Percentiles rank a stretch among this genome's conserved stretches.
These are phyloP conservation scores for Pseudocercospora fuligena DNA, from an alignment of 2,329 filamentous ascomycete genomes.

Conservation along the genomic window DNA sequence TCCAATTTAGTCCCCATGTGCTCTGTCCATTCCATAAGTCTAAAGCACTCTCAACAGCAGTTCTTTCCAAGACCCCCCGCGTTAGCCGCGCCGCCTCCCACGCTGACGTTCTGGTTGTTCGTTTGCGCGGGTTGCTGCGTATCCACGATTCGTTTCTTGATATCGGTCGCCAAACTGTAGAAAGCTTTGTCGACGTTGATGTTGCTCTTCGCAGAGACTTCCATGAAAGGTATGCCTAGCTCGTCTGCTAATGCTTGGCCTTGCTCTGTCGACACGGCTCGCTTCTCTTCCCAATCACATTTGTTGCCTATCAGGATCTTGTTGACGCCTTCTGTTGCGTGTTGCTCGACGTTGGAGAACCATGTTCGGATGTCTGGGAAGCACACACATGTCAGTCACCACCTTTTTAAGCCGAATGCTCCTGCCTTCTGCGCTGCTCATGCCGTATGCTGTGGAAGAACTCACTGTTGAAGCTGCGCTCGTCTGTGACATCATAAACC, in stretches of 20 bases:
- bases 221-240: slow-evolving; percentile 95
- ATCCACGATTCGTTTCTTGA: slow-evolving; percentile 98
- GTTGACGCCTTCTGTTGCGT: slow-evolving; percentile 98
- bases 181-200: slow-evolving; percentile 99
- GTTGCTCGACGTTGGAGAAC: slow-evolving; percentile 99
- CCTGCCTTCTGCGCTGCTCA: neutral
- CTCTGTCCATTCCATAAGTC: neutral
- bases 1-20: slow-evolving; percentile 7
- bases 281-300: slow-evolving; percentile 99
- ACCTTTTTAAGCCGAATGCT: neutral
- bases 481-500: slow-evolving; percentile 97
- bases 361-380: slow-evolving; percentile 91
- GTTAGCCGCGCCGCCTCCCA: slow-evolving; percentile 35
- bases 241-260: slow-evolving; percentile 94
- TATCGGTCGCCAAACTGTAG: slow-evolving; percentile 90
- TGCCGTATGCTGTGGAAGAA: neutral
- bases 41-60: slow-evolving; percentile 68
- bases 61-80: slow-evolving; percentile 44
- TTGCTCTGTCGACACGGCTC: slow-evolving; percentile 88
- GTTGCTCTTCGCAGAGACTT: slow-evolving; percentile 98
- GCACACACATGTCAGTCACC: slow-evolving; percentile 29
- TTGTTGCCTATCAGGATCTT: slow-evolving; percentile 99
- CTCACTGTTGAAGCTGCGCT: slow-evolving; percentile 77
- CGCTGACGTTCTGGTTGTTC: slow-evolving; percentile 62
- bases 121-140: slow-evolving; percentile 71